Evolutionary conservation across 2,329 filamentous ascomycete genomes (phyloP).

Genomic region (Colletotrichum tropicicola): DNA sequence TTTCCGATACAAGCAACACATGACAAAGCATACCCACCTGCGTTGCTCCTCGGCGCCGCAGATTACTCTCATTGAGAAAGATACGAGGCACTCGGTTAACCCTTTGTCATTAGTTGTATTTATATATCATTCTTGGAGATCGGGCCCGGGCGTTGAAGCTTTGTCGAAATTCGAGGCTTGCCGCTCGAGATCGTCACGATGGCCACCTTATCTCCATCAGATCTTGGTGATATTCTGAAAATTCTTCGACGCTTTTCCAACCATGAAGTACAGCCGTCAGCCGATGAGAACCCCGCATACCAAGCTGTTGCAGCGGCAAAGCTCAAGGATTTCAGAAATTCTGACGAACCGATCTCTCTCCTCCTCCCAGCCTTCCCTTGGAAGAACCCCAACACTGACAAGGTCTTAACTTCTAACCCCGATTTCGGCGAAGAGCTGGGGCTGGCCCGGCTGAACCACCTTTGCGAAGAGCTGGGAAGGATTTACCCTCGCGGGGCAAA

Average conservation of each 20-base stretch:
- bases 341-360: background rate
- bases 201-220: background rate
- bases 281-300: background rate
- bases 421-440: conserved; percentile 15
- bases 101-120: too few relatives aligned
- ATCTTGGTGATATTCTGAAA: background rate
- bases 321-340: background rate
- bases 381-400: conserved; percentile 10
- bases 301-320: background rate
- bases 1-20: too few relatives aligned
- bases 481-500: conserved; percentile 2
- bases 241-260: background rate
- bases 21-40: too few relatives aligned
- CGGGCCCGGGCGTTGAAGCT: too few relatives aligned
- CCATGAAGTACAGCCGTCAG: background rate
- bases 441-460: conserved; percentile 3
- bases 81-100: too few relatives aligned
- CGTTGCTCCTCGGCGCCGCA: too few relatives aligned
- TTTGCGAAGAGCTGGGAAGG: conserved; percentile 2
- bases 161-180: too few relatives aligned
- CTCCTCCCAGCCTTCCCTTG: conserved; percentile 7
- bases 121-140: too few relatives aligned
- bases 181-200: too few relatives aligned
- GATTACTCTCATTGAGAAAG: too few relatives aligned
- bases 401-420: conserved; percentile 1